Base-by-base conservation (phyloP, 2,329 filamentous ascomycete genomes). In the Colletotrichum sp. region DNA sequence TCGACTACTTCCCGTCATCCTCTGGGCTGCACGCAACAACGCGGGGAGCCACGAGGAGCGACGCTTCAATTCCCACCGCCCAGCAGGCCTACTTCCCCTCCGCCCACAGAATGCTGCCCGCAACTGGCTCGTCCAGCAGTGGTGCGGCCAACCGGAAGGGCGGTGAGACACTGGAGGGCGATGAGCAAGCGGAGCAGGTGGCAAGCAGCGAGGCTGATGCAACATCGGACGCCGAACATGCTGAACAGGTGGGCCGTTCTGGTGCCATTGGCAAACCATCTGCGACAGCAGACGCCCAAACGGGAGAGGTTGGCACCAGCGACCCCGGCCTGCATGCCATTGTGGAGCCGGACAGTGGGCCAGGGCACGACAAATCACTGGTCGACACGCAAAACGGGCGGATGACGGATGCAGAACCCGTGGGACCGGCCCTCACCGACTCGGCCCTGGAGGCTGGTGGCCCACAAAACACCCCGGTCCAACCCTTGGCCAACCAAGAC, bases 371-470 rank as follows among this genome's bases (percentile, higher is more conserved):
- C 71, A 75, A 75, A 78, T 78, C 75, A 71, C 38, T 71, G 64
- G 66, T 34, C 61, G 76, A 72, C 72, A 78, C 77, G 75, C 72
- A 61, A 73, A 72, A 74, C 67, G 64, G 70, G 64, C 73, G 73
- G 70, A 73, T 60, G 52, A 66, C 75, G 72, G 77, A 77, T 76
- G 77, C 70, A 66, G 71, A 76, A 76, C 16, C 66, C 65, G 75
- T 77, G 77, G 75, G 73, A 36, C 69, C 75, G 58, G 72, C 69
- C 48, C 75, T 78, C 75, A 78, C 75, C 77, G 77, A 78, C 75
- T 78, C 77, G 71, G 72, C 73, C 36, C 66, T 76, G 73, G 58
- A 68, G 72, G 77, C 66, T 76, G 69, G 72, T 32, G 75, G 24
- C 66, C 77, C 75, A 76, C 75, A 69, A 21, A 34, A 52, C 43